Evolutionary conservation across 2,329 filamentous ascomycete species (phyloP).

Genomic region (Fusarium sp.): DNA sequence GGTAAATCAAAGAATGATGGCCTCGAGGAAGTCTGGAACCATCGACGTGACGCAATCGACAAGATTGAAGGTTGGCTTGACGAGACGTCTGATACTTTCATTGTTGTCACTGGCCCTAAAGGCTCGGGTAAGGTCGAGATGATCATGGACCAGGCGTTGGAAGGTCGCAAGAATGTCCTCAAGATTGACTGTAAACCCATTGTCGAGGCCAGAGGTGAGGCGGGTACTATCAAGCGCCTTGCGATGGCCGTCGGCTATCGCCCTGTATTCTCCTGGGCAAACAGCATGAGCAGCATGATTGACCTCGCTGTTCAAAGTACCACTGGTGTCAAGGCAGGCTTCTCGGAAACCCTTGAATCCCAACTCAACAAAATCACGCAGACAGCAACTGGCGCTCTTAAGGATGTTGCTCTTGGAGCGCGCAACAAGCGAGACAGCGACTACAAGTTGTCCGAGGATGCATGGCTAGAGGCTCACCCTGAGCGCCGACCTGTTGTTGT

Average conservation of each 20-base stretch:
- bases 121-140: slow-evolving; percentile 93
- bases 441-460: slow-evolving; percentile 79
- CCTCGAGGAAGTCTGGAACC: slow-evolving; percentile 87
- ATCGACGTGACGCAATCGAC: slow-evolving; percentile 84
- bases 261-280: slow-evolving; percentile 96
- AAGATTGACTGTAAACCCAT: slow-evolving; percentile 94
- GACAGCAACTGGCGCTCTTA: slow-evolving; percentile 83
- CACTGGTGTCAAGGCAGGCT: slow-evolving; percentile 93
- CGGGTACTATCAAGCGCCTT: slow-evolving; percentile 83
- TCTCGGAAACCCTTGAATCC: slow-evolving; percentile 91
- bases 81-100: slow-evolving; percentile 91
- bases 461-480: slow-evolving; percentile 90
- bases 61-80: slow-evolving; percentile 87
- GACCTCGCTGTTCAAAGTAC: slow-evolving; percentile 94
- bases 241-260: slow-evolving; percentile 89
- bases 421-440: slow-evolving; percentile 82
- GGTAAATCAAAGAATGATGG: slow-evolving; percentile 72
- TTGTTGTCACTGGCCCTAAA: slow-evolving; percentile 91
- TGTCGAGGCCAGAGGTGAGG: slow-evolving; percentile 89
- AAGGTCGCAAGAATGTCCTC: slow-evolving; percentile 81
- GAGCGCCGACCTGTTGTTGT: slow-evolving; percentile 86
- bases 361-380: slow-evolving; percentile 92
- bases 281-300: slow-evolving; percentile 91
- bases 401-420: slow-evolving; percentile 77
- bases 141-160: slow-evolving; percentile 85